Base-by-base conservation (phyloP, 2,329 filamentous ascomycete species). In the Fusarium algeriense region DNA sequence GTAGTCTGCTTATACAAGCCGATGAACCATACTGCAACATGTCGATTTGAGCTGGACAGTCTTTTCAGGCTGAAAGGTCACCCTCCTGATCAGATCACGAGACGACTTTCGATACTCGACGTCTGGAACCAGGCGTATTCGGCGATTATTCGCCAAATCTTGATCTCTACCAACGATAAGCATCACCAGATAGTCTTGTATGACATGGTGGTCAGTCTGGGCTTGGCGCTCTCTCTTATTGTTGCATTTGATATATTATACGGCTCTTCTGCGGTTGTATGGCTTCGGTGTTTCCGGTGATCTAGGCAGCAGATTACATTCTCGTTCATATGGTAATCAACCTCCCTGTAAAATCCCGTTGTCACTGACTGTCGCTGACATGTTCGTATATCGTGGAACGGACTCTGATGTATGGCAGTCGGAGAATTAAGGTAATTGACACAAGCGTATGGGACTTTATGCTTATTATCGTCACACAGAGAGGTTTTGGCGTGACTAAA, bases 191-290 rank as follows among this genome's bases (percentile, higher is more conserved):
- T 53, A 54, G 19, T 23, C 19, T 23, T 14, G 20, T 32, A 67
- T 67, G 64, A 67, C 48, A 67, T 61, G 50, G 38, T 48, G 43
- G 48, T 14, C 48, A 62, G 38, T 58, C 20, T 26, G 26, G 28
- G 7, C 54, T 62, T 67, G 63, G 55, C 30, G 38, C 49, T 56
- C 61, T 54, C 41, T 59, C 32, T 49, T 26, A 28, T 13, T 60
- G 41, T 28, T 48, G 11, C n/a, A 34, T 45, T 38, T 50, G 20
- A 30, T 60, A 34, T 67, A 10, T 48, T 44, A 23, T 28, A 35
- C 12, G 26, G 32, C 13, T 35, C 20, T 19, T 35, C 17, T 38
- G 2, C 49, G 28, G 20, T 40, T 41, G 38, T 48, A 62, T 14
- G 38, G 30, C 28, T 40, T 45, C 63, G 63, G 64, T 32, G 40